phyloP scores from a whole-genome alignment of 805 yeast genomes.

The Candida pini region DNA sequence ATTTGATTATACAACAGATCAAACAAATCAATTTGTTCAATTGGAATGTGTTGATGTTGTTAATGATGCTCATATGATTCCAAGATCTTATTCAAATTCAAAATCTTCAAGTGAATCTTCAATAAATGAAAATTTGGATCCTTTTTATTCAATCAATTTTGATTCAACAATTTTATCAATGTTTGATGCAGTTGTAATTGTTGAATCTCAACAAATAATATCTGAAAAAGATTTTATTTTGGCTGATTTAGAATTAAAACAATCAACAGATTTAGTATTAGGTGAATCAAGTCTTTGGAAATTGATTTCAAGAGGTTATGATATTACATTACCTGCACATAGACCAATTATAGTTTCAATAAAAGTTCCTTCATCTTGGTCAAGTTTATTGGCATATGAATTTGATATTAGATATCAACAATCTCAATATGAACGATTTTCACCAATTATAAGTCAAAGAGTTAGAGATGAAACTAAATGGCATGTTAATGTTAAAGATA shows the following conservation, averaged over 20 bases:
- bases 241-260: constrained; percentile 31
- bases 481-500: constrained; percentile 49
- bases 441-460: constrained; percentile 67
- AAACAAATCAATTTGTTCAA: constrained; percentile 32
- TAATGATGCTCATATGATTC: constrained; percentile 37
- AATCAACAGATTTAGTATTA: constrained; percentile 18
- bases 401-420: constrained; percentile 26
- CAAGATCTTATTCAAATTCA: constrained; percentile 40
- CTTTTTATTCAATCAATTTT: constrained; percentile 45
- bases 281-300: constrained; percentile 32
- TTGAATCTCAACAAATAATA: constrained; percentile 25
- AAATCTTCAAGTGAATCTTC: constrained; percentile 47
- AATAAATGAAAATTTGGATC: constrained; percentile 40
- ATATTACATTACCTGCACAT: constrained; percentile 36
- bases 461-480: constrained; percentile 71
- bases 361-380: constrained; percentile 52
- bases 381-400: constrained; percentile 52
- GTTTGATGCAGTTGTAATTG: constrained; percentile 48
- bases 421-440: constrained; percentile 32
- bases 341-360: constrained; percentile 43
- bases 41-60: constrained; percentile 43
- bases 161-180: constrained; percentile 32
- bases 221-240: constrained; percentile 28
- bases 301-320: constrained; percentile 34
- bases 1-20: constrained; percentile 34